Evolutionary conservation across 441 rosid genomes (phyloP).

Genomic region (Flueggea neowawraea): DNA sequence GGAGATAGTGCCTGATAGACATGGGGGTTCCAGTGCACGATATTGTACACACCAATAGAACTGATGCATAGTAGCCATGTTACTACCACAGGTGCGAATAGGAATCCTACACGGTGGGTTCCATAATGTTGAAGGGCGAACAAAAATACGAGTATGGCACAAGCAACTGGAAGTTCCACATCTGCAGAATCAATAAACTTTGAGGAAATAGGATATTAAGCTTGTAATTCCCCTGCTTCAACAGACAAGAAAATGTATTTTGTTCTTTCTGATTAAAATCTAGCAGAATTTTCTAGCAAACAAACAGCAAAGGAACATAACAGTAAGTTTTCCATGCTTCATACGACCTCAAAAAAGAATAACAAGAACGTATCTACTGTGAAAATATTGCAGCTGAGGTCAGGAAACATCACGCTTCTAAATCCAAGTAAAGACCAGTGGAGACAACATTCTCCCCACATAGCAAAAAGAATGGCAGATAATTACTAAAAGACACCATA

Average conservation of each 20-base stretch:
- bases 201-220: background rate
- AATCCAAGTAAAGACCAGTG: too few relatives aligned
- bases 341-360: background rate
- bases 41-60: slow-evolving; percentile 64
- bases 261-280: too few relatives aligned
- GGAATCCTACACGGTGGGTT: slow-evolving; percentile 66
- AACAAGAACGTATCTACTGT: too few relatives aligned
- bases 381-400: too few relatives aligned
- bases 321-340: background rate
- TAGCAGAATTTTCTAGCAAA: too few relatives aligned
- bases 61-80: slow-evolving; percentile 81
- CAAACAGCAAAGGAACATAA: background rate
- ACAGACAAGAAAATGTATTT: too few relatives aligned
- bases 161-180: slow-evolving; percentile 66
- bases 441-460: too few relatives aligned
- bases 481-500: too few relatives aligned
- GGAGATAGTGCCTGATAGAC: slow-evolving; percentile 81
- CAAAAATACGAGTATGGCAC: slow-evolving; percentile 56
- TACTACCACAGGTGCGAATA: slow-evolving; percentile 70
- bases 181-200: slow-evolving; percentile 38
- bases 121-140: slow-evolving; percentile 78
- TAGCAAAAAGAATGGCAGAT: too few relatives aligned
- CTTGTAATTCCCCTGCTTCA: too few relatives aligned
- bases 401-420: too few relatives aligned
- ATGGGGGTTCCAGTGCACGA: slow-evolving; percentile 64